Evolutionary conservation across 495 filamentous ascomycete species (phyloP), one percentile per base, ranked within the genome.

Genomic region (Penicillium atrosanguineum): DNA sequence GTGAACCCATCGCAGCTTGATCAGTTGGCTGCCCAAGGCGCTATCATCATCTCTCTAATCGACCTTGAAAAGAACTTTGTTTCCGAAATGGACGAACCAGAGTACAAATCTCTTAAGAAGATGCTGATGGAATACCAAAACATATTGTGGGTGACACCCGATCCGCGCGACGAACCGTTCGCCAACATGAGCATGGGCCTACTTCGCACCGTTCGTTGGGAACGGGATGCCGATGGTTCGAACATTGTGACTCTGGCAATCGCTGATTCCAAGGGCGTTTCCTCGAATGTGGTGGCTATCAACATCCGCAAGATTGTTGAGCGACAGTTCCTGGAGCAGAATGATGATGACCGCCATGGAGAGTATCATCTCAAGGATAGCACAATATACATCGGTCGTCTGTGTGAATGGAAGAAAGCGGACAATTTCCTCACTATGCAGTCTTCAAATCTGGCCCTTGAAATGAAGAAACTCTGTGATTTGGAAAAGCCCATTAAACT

Each of bases 71-170:
- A 9, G 6, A 8, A 36, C 3, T 57, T 51, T 11, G 44, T 65
- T 0, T 40, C 40, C 0, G 19, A 48, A 1, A 50, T 56, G 6
- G 18, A 23, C 15, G 42, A 53, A 36, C 5, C 6, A 0, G 47
- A 65, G 21, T 65, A 55, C 23, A 7, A 16, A 5, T 21, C 26
- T 4, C 8, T 64, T 0, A 56, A 48, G 15, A 39, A 57, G 6
- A 44, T 80, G 14, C 42, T 79, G 1, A 44, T 52, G 12, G 20
- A 50, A 16, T 57, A 55, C 21, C 56, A 63, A 16, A 65, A 52
- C 6, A 31, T 76, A 1, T 48, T 77, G 0, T 78, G 75, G 75
- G 47, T 78, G 2, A 77, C 65, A 1, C 50, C 44, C n/a, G 52
- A 56, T 11, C 15, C 46, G 2, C 20, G 26, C 9, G 15, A 25